Evolutionary conservation across 2,329 filamentous ascomycete genomes (phyloP).

Genomic region (Exophiala sideris): DNA sequence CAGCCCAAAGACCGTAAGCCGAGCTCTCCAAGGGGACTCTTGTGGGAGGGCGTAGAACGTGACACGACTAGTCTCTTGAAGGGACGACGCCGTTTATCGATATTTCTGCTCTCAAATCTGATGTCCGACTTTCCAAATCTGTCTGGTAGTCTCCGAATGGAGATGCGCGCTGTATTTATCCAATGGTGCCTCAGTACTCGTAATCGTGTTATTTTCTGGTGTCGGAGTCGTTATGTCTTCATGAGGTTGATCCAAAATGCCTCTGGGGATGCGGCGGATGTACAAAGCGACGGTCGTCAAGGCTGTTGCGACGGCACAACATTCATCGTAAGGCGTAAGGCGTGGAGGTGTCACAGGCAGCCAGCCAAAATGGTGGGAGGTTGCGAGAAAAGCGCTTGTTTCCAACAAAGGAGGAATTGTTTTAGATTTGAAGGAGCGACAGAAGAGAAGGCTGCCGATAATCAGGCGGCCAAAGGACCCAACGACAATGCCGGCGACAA

Average conservation of each 20-base stretch:
- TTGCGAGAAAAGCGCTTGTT: constrained; percentile 12
- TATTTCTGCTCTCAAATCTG: background rate
- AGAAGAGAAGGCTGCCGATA: constrained; percentile 7
- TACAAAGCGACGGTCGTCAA: background rate
- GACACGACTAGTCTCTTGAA: background rate
- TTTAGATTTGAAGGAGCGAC: constrained; percentile 18
- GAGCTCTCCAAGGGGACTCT: background rate
- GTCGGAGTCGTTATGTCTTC: background rate
- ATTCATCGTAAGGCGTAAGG: constrained; percentile 10
- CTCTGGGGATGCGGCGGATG: background rate
- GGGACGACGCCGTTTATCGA: background rate
- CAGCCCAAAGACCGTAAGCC: constrained; percentile 1
- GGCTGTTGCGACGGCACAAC: constrained; percentile 1
- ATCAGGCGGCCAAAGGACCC: constrained; percentile 7
- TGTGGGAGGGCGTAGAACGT: no score
- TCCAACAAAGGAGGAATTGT: constrained; percentile 17
- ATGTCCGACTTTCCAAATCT: background rate
- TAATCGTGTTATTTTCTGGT: background rate
- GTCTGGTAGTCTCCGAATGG: background rate
- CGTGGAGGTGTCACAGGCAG: constrained; percentile 14
- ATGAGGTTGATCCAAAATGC: background rate
- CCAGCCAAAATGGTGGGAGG: constrained; percentile 11
- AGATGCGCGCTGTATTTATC: background rate
- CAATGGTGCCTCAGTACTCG: background rate
- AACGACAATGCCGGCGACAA: background rate